Evolutionary conservation across 495 filamentous ascomycete genomes (phyloP).

Genomic region (Usnea hakonensis): DNA sequence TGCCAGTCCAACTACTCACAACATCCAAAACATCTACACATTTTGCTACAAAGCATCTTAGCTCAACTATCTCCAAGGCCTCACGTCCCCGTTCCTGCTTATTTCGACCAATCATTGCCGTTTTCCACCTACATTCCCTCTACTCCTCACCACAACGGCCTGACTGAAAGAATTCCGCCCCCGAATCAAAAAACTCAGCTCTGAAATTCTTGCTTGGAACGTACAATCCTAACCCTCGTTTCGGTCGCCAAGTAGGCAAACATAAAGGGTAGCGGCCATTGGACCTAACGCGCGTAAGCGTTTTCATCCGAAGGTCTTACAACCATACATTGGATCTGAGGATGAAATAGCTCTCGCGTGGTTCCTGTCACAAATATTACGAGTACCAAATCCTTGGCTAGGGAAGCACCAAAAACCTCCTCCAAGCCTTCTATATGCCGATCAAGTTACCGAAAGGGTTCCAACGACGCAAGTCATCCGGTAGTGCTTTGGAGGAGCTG

Average conservation of each 20-base stretch:
- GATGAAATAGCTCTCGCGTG: background rate
- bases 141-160: background rate
- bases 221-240: background rate
- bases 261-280: background rate
- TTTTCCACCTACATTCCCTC: background rate
- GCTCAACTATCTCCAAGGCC: background rate
- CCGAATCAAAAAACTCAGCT: background rate
- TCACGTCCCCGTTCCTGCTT: background rate
- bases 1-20: background rate
- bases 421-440: constrained; percentile 46
- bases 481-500: constrained; percentile 53
- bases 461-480: constrained; percentile 58
- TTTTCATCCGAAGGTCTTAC: background rate
- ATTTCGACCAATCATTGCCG: background rate
- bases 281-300: background rate
- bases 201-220: background rate
- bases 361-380: background rate
- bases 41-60: background rate
- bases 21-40: background rate
- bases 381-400: constrained; percentile 1
- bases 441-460: constrained; percentile 63
- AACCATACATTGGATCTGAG: background rate
- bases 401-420: background rate
- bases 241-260: background rate
- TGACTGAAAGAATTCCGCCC: background rate